Evolutionary conservation across 2,329 filamentous ascomycete species (phyloP).

Genomic region (Phyllosticta citrichinensis): DNA sequence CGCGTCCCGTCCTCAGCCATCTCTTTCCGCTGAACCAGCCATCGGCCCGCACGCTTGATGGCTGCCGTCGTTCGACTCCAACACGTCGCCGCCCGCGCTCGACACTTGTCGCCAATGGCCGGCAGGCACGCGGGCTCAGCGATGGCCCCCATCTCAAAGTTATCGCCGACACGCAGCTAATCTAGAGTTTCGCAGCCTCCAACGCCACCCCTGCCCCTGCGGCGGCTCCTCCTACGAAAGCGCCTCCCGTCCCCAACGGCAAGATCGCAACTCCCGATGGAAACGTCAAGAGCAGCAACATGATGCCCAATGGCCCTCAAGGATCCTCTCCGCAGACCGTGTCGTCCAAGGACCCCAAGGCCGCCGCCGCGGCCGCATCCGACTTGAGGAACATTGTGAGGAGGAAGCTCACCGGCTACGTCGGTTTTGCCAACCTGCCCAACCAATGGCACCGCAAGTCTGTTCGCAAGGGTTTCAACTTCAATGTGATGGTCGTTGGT

Average conservation of each 20-base stretch:
- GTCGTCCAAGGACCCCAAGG: conserved; percentile 55
- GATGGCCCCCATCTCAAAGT: background rate
- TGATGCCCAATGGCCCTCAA: conserved; percentile 39
- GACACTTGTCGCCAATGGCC: conserved; percentile 1
- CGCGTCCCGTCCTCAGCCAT: background rate
- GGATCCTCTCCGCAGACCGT: conserved; percentile 48
- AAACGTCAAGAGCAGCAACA: conserved; percentile 48
- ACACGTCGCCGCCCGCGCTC: background rate
- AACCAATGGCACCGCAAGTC: conserved; percentile 99
- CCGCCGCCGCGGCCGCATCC: conserved; percentile 37
- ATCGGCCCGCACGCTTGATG: background rate
- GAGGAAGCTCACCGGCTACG: conserved; percentile 95
- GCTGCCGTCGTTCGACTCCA: background rate
- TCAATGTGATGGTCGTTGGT: conserved; percentile 99
- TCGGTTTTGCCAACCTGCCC: conserved; percentile 95
- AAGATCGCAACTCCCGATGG: conserved; percentile 40
- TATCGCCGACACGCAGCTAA: conserved; percentile 7
- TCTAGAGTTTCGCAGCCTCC: conserved; percentile 27
- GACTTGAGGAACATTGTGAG: conserved; percentile 88
- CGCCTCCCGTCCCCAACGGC: conserved; percentile 37
- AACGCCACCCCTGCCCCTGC: conserved; percentile 35
- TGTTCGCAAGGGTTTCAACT: conserved; percentile 99
- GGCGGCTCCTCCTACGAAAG: conserved; percentile 33
- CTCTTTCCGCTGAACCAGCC: background rate
- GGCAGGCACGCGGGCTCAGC: background rate